Conservation (phyloP, 2,329 filamentous ascomycete genomes). For the Botrytis fragariae region DNA sequence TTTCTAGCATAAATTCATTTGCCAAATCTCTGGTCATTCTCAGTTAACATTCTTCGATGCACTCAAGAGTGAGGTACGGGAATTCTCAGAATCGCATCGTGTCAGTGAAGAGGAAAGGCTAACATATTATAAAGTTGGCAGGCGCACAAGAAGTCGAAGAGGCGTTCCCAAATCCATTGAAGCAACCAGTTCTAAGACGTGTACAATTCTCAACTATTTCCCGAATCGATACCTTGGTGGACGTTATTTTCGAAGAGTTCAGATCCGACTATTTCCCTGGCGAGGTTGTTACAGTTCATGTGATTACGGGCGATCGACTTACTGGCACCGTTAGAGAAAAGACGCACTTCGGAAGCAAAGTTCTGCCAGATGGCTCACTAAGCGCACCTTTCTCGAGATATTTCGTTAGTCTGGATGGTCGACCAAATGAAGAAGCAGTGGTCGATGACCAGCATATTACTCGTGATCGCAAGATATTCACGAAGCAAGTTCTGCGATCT, state of each 20-base stretch:
- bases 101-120: slow-evolving; percentile 32
- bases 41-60: slow-evolving; percentile 91
- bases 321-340: slow-evolving; percentile 82
- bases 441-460: slow-evolving; percentile 78
- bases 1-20: slow-evolving; percentile 72
- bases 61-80: slow-evolving; percentile 78
- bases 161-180: slow-evolving; percentile 85
- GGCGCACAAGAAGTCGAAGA: slow-evolving; percentile 88
- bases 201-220: slow-evolving; percentile 89
- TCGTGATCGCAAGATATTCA: slow-evolving; percentile 88
- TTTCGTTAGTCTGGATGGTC: slow-evolving; percentile 70
- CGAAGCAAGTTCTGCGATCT: slow-evolving; percentile 86
- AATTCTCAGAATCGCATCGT: slow-evolving; percentile 9
- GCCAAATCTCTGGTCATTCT: slow-evolving; percentile 92
- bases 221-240: slow-evolving; percentile 78
- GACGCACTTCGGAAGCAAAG: slow-evolving; percentile 66
- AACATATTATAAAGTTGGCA: slow-evolving; percentile 52
- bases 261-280: slow-evolving; percentile 89
- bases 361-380: slow-evolving; percentile 65
- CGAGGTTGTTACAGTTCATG: slow-evolving; percentile 73
- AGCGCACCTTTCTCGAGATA: slow-evolving; percentile 75
- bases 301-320: slow-evolving; percentile 65
- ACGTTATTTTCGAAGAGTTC: slow-evolving; percentile 72
- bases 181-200: slow-evolving; percentile 83
- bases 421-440: slow-evolving; percentile 69